Evolutionary conservation across 176 grass and related monocot species (phyloP), one percentile per base, ranked within the genome.

Genomic region (Aegilops umbellulata): DNA sequence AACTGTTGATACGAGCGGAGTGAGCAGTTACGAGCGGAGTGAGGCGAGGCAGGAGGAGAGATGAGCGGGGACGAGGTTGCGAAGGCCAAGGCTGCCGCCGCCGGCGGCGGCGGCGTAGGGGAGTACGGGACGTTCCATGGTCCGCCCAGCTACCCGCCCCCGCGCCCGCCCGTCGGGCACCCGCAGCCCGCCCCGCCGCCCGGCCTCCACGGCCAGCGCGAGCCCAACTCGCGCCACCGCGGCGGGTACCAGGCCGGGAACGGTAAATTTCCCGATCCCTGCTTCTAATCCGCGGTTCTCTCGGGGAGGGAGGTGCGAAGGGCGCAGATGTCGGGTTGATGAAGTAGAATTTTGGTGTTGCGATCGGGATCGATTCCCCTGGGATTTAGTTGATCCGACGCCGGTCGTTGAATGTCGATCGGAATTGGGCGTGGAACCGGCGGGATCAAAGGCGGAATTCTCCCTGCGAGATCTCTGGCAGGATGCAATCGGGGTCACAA

Each of bases 101-200:
- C 1, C 8, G 36, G 4, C 19, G 79, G 19, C 11, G 81, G 68
- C 0, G 82, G 73, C n/a, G 71, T 71, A 55, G 88, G 39, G 25
- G 70, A 77, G 34, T 95, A 95, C 76, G 93, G 93, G 68, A 97
- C 93, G 74, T 97, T 93, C 83, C 78, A 95, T 65, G 93, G 93
- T 14, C 72, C 83, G 46, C 87, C 91, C 30, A 81, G 84, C 77
- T 93, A 95, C 72, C 87, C 89, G 51, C 89, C 88, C 19, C 95
- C 92, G 41, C 87, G 85, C 81, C 92, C 90, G 25, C 91, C 95
- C 19, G 83, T 93, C 55, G 92, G 95, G 12, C 91, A 93, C 34
- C 92, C 95, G 30, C 95, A 93, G 81, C 90, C 95, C 51, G 80
- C 29, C 27, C 89, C 92, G 57, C 92, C 95, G 22, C 76, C 85